Evolutionary conservation across 1,284 basidiomycete species (phyloP).

Genomic region (Quambalaria eucalypti): DNA sequence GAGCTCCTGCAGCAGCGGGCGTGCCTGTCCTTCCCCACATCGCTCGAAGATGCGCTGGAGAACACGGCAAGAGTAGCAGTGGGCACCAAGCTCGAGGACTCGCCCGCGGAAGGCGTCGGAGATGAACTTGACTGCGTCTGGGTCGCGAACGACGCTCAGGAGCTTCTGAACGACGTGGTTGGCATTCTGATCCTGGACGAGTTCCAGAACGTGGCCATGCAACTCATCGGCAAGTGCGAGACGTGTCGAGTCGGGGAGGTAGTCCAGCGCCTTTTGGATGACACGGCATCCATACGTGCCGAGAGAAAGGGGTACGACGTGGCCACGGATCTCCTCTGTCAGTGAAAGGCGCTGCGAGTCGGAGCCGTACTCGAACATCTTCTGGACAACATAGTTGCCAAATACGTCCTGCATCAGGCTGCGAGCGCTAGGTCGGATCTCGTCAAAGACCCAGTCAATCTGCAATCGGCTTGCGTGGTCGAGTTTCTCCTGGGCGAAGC

Average conservation of each 20-base stretch:
- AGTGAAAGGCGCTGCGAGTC: conserved; percentile 59
- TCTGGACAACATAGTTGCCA: conserved; percentile 91
- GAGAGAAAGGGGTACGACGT: conserved; percentile 67
- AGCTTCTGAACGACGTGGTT: conserved; percentile 68
- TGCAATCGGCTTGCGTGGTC: conserved; percentile 60
- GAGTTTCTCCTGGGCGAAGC: conserved; percentile 47
- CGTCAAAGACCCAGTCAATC: conserved; percentile 63
- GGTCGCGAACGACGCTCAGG: conserved; percentile 50
- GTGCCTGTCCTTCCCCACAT: conserved; percentile 52
- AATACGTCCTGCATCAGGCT: conserved; percentile 87
- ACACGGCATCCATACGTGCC: conserved; percentile 86
- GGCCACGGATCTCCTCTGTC: conserved; percentile 67
- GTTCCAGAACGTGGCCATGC: conserved; percentile 69
- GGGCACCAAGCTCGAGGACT: conserved; percentile 74
- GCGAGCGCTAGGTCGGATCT: conserved; percentile 73
- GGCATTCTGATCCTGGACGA: conserved; percentile 85
- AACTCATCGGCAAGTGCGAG: conserved; percentile 55
- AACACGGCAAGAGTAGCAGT: conserved; percentile 91
- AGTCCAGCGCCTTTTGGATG: conserved; percentile 56
- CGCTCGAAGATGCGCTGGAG: conserved; percentile 87
- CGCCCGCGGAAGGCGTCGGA: conserved; percentile 65
- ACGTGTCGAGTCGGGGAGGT: conserved; percentile 26
- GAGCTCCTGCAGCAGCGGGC: conserved; percentile 73
- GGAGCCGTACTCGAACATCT: conserved; percentile 83
- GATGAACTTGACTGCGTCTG: conserved; percentile 69